A percentile compares a stretch with the other conserved stretches of the same genome.
phyloP scores from a whole-genome alignment of 495 filamentous ascomycete genomes.

The Tuber aestivum region DNA sequence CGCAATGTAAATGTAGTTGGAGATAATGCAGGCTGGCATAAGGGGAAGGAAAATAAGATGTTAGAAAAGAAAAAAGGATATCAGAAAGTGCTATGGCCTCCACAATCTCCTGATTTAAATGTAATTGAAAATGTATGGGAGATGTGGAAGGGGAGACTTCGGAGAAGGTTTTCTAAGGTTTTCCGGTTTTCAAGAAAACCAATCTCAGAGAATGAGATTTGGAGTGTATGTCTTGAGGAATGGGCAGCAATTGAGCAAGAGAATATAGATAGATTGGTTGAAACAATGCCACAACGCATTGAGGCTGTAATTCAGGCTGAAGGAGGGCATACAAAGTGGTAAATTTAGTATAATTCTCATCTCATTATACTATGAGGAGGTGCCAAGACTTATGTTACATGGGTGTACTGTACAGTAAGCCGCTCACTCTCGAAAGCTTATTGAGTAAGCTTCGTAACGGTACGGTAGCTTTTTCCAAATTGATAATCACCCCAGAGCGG shows the following conservation, averaged over 20 bases:
- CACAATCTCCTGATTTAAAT: not conserved
- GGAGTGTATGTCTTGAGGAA: not conserved
- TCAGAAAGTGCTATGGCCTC: not conserved
- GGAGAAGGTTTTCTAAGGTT: not conserved
- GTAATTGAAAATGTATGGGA: not conserved
- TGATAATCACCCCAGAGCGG: no score
- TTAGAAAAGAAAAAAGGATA: not conserved
- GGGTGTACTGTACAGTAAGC: no score
- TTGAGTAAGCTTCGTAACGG: no score
- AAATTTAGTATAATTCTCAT: not conserved
- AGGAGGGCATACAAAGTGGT: not conserved
- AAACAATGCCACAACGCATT: not conserved
- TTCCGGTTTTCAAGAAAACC: not conserved
- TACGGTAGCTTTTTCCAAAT: no score
- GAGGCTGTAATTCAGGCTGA: conserved; percentile 11
- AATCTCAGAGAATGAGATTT: not conserved
- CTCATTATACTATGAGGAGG: not conserved
- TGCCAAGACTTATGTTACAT: not conserved
- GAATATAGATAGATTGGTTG: not conserved
- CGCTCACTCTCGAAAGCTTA: no score
- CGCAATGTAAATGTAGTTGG: not conserved
- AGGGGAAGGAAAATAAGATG: not conserved
- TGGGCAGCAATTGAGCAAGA: not conserved
- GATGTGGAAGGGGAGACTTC: not conserved
- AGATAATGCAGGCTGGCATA: not conserved